Conservation (phyloP, 192 early-diverging fungal genomes). For the Rhizoclosmatium globosum region DNA sequence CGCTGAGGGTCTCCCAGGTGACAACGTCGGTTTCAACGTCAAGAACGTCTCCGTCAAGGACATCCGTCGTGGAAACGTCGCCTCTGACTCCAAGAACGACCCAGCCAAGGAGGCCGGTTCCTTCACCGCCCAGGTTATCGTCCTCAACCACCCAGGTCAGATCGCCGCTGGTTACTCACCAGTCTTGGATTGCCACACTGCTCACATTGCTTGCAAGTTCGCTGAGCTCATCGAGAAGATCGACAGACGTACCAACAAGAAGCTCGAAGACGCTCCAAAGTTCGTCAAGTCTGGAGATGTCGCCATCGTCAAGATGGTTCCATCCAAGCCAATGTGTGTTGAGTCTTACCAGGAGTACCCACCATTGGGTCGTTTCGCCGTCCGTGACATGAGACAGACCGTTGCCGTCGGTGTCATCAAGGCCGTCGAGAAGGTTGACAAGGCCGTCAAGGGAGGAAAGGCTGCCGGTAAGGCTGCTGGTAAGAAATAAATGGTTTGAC, state of each 20-base stretch:
- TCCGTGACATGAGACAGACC: constrained; percentile 98
- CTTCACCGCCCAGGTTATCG: constrained; percentile 95
- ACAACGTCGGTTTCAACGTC: constrained; percentile 99
- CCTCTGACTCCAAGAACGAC: constrained; percentile 97
- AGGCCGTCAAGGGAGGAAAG: constrained; percentile 36
- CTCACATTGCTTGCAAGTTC: constrained; percentile 97
- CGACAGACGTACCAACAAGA: constrained; percentile 95
- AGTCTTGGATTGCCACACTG: constrained; percentile 95
- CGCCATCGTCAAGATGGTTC: constrained; percentile 94
- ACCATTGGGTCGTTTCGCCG: constrained; percentile 95
- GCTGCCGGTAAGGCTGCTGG: constrained; percentile 37
- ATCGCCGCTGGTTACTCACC: constrained; percentile 94
- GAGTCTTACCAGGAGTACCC: constrained; percentile 93
- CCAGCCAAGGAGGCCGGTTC: constrained; percentile 90
- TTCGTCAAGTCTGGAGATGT: constrained; percentile 95
- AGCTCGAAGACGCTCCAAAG: constrained; percentile 91
- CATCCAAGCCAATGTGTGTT: constrained; percentile 96
- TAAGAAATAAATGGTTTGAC: constrained; percentile 29
- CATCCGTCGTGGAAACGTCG: constrained; percentile 96
- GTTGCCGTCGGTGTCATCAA: constrained; percentile 98
- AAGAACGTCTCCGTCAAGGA: constrained; percentile 98
- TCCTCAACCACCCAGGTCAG: constrained; percentile 97
- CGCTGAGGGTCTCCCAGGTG: constrained; percentile 87
- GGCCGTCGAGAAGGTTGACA: constrained; percentile 74
- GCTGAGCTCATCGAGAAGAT: constrained; percentile 92